Evolutionary conservation across 148 eudicot species (phyloP).

Genomic region (Chenopodium berlandieri): DNA sequence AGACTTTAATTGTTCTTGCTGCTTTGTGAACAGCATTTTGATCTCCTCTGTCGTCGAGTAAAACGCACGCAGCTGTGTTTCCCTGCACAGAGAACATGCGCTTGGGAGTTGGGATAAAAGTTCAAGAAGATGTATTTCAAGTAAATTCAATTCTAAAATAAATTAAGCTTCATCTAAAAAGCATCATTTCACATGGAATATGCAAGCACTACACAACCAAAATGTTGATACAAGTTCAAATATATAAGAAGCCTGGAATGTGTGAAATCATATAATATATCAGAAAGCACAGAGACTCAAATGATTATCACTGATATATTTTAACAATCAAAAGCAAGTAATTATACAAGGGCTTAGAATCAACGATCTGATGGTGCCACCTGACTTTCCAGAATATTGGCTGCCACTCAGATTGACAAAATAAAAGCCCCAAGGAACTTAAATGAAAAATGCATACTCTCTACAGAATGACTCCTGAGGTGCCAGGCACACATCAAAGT

Average conservation of each 20-base stretch:
- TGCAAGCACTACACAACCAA: neutral
- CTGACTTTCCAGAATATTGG: neutral
- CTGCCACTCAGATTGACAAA: neutral
- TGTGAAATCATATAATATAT: neutral
- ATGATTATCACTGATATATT: neutral
- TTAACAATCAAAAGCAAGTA: neutral
- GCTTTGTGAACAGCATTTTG: constrained; percentile 64
- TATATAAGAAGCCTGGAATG: neutral
- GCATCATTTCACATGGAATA: neutral
- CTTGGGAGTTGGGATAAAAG: constrained; percentile 1
- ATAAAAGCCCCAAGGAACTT: neutral
- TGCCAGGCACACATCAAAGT: neutral
- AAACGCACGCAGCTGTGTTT: constrained; percentile 92
- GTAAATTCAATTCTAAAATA: neutral
- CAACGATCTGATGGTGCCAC: neutral
- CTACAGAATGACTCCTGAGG: neutral
- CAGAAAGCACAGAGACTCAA: neutral
- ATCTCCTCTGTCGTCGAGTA: constrained; percentile 96
- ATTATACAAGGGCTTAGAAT: no score
- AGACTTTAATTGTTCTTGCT: constrained; percentile 89
- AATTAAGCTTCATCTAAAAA: neutral
- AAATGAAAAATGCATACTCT: neutral
- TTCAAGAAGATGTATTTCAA: neutral
- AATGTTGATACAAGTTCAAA: neutral
- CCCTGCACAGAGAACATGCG: constrained; percentile 46